These are phyloP conservation scores for Phalaenopsis hybrid DNA, from an alignment of 116 monocot genomes.

Conservation along the genomic window DNA sequence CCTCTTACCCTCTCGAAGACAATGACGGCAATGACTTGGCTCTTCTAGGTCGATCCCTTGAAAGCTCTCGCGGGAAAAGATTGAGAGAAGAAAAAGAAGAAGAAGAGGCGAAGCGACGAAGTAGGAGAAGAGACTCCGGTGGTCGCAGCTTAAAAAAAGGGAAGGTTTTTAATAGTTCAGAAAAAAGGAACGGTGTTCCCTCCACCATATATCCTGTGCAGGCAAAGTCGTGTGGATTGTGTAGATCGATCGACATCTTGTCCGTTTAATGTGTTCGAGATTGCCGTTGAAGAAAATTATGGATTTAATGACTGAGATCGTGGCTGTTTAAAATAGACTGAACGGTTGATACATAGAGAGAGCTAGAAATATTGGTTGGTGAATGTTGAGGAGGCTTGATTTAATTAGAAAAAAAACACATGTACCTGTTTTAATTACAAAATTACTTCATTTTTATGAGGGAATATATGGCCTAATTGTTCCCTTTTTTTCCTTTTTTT, in stretches of 20 bases:
- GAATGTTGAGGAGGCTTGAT: too few relatives aligned
- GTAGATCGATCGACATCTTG: not conserved
- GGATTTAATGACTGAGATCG: not conserved
- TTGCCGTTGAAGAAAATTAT: not conserved
- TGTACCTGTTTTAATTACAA: too few relatives aligned
- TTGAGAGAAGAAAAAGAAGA: not conserved
- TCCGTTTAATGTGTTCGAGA: not conserved
- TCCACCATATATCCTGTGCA: not conserved
- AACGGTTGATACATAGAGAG: not conserved
- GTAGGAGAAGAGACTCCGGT: not conserved
- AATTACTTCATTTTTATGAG: too few relatives aligned
- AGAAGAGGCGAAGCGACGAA: not conserved
- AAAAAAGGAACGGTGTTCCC: not conserved
- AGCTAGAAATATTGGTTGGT: not conserved
- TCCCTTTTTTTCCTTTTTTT: too few relatives aligned
- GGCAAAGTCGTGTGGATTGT: not conserved
- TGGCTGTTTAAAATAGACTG: not conserved
- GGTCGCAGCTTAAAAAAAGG: not conserved
- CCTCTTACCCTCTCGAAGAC: not conserved
- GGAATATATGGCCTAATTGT: too few relatives aligned
- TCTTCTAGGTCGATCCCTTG: not conserved
- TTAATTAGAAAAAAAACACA: too few relatives aligned
- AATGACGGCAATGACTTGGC: not conserved
- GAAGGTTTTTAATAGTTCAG: conserved; percentile 6
- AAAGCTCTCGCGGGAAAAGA: not conserved